Evolutionary conservation across 2,329 filamentous ascomycete species (phyloP).

Genomic region (Penicillium expansum): DNA sequence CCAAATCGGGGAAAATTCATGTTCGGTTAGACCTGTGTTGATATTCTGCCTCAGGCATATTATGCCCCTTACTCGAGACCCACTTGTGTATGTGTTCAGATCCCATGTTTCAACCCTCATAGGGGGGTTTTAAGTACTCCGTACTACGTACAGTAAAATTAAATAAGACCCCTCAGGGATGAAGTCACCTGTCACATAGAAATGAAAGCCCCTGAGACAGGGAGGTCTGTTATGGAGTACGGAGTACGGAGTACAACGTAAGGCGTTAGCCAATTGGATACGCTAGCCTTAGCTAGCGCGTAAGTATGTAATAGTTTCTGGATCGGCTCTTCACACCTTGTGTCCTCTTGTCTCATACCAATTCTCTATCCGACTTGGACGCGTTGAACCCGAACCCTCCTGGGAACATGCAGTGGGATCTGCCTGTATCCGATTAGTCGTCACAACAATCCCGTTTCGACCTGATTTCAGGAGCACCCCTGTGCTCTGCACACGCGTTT

Average conservation of each 20-base stretch:
- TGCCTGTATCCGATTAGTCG: conserved; percentile 10
- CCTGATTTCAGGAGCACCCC: conserved; percentile 3
- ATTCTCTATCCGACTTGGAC: background rate
- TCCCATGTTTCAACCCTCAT: background rate
- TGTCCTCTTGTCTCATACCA: conserved; percentile 1
- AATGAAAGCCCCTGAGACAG: conserved; percentile 10
- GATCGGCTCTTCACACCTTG: conserved; percentile 1
- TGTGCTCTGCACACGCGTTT: conserved; percentile 8
- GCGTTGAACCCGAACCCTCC: background rate
- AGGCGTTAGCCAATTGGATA: conserved; percentile 6
- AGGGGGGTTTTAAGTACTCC: background rate
- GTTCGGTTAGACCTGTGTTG: background rate
- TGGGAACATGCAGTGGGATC: conserved; percentile 10
- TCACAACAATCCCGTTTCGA: background rate
- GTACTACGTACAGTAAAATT: background rate
- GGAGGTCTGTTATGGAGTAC: background rate
- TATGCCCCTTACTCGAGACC: background rate
- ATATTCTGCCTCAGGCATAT: background rate
- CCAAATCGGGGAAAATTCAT: background rate
- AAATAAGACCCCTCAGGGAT: background rate
- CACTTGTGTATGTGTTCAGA: background rate
- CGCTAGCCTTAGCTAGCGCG: conserved; percentile 10
- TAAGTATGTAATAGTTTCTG: conserved; percentile 15
- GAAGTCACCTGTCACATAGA: conserved; percentile 1
- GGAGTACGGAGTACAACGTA: background rate